A percentile compares a stretch with the other conserved stretches of the same genome.
phyloP scores from a whole-genome alignment of 2,329 filamentous ascomycete species.

The Claviceps purpurea region DNA sequence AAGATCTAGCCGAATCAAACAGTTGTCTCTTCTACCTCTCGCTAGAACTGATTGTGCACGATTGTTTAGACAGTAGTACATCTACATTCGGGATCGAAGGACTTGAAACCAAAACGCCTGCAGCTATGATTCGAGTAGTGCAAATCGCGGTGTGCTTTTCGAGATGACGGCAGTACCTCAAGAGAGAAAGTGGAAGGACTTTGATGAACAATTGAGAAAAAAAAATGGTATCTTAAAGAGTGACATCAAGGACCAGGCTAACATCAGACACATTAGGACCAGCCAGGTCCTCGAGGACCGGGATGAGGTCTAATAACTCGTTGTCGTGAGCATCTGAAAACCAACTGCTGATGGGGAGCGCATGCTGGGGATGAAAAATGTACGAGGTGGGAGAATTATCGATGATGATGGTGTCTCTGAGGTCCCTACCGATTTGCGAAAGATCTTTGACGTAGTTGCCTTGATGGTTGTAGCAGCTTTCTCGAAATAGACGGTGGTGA shows the following conservation, averaged over 20 bases:
- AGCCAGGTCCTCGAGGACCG: constrained; percentile 93
- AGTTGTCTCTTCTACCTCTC: neutral
- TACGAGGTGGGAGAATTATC: constrained; percentile 99
- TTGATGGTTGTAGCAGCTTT: constrained; percentile 98
- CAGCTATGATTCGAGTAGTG: constrained; percentile 36
- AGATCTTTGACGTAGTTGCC: constrained; percentile 99
- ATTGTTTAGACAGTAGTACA: constrained; percentile 37
- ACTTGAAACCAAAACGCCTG: constrained; percentile 42
- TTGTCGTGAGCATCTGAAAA: constrained; percentile 99
- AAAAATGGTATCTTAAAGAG: constrained; percentile 38
- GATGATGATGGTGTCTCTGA: constrained; percentile 97
- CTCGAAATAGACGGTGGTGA: constrained; percentile 89
- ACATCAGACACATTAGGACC: constrained; percentile 83
- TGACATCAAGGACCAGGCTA: constrained; percentile 92
- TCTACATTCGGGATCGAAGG: constrained; percentile 35
- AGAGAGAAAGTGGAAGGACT: constrained; percentile 18
- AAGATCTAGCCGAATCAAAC: constrained; percentile 2
- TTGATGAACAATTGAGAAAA: constrained; percentile 13
- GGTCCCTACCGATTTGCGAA: constrained; percentile 87
- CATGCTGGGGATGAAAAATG: constrained; percentile 98
- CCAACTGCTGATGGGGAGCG: constrained; percentile 98
- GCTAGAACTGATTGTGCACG: constrained; percentile 25
- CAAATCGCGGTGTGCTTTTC: constrained; percentile 21
- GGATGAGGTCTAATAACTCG: constrained; percentile 91
- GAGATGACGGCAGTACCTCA: constrained; percentile 16